Evolutionary conservation across 108 stramenopile genomes (phyloP).

Genomic region (Nannochloropsis salina): DNA sequence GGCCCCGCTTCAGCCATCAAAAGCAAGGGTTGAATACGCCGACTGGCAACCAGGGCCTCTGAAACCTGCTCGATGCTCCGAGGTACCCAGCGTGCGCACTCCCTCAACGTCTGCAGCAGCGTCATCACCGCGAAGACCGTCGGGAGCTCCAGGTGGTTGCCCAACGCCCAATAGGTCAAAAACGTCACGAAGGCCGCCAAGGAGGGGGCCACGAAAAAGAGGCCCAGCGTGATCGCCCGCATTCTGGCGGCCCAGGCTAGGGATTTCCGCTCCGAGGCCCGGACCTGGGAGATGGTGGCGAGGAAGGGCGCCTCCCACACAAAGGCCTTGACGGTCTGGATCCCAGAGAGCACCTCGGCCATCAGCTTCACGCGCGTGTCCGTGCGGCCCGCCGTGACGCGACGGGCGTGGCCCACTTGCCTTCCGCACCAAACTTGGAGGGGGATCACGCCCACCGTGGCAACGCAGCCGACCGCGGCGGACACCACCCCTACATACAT

Average conservation of each 20-base stretch:
- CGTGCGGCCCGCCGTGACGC: background rate
- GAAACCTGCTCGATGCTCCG: conserved; percentile 12
- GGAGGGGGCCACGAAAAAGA: background rate
- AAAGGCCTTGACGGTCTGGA: background rate
- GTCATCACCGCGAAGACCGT: background rate
- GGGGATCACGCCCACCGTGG: background rate
- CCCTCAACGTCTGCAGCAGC: background rate
- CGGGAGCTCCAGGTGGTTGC: background rate
- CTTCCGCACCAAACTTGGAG: background rate
- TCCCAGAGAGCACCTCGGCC: background rate
- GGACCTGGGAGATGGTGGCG: background rate
- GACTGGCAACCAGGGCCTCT: background rate
- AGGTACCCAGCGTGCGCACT: background rate
- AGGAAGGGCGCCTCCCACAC: conserved; percentile 11
- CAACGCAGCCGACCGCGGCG: background rate
- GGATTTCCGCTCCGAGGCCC: background rate
- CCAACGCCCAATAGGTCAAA: background rate
- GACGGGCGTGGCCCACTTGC: background rate
- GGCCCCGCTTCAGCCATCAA: background rate
- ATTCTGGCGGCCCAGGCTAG: background rate
- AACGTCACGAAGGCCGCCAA: conserved; percentile 6
- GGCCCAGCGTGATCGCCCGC: background rate
- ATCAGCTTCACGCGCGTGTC: background rate
- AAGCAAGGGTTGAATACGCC: background rate
- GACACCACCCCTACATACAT: background rate